Conservation (phyloP, 139 green algal species). For the Pleodorina starrii region DNA sequence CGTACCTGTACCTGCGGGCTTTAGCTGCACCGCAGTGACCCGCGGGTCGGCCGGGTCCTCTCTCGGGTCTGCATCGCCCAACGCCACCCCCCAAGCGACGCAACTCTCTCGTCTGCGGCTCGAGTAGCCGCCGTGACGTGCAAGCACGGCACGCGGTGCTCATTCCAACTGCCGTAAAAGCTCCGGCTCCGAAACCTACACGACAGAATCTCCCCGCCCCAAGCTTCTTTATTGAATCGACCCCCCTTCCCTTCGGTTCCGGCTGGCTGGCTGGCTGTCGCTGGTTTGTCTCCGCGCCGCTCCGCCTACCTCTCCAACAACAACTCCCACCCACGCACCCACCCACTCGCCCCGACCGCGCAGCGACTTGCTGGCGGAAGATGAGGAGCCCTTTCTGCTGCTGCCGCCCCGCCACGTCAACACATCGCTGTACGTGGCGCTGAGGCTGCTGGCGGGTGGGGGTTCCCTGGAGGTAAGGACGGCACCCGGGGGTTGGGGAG, state of each 20-base stretch:
- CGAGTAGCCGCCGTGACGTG: neutral
- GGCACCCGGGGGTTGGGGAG: neutral
- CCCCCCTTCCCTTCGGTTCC: neutral
- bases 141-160: neutral
- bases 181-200: neutral
- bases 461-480: neutral
- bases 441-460: slow-evolving; percentile 4
- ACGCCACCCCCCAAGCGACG: neutral
- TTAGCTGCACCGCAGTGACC: no score
- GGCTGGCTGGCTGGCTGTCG: neutral
- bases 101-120: neutral
- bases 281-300: neutral
- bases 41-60: no score
- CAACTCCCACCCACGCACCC: neutral
- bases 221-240: neutral
- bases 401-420: slow-evolving; percentile 35
- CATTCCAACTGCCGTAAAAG: no score
- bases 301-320: neutral
- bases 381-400: slow-evolving; percentile 40
- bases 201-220: neutral
- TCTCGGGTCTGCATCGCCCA: no score
- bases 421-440: slow-evolving; percentile 17
- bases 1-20: neutral
- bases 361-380: slow-evolving; percentile 23
- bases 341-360: no score